Percentiles rank a stretch among this genome's conserved stretches.
Evolutionary conservation across 176 grass and related monocot genomes (phyloP).

Genomic region (Phoenix roebelenii): DNA sequence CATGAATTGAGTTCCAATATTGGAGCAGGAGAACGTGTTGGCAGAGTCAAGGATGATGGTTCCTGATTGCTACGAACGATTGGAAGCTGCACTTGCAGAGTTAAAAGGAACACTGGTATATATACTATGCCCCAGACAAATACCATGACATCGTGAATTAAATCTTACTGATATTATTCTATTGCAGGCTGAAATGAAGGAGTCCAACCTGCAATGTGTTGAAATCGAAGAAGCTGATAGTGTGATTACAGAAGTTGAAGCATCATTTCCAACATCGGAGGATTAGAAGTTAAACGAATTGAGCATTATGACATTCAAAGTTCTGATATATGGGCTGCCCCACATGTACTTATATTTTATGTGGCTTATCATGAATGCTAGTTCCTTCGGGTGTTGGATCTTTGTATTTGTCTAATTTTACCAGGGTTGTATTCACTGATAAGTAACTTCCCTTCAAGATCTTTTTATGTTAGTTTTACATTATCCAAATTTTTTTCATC

Average conservation of each 20-base stretch:
- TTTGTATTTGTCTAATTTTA: too few relatives aligned
- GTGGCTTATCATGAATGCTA: too few relatives aligned
- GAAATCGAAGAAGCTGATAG: slow-evolving; percentile 74
- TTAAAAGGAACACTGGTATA: slow-evolving; percentile 69
- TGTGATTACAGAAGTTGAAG: slow-evolving; percentile 58
- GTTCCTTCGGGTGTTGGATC: too few relatives aligned
- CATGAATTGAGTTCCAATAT: background rate
- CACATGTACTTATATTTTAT: too few relatives aligned
- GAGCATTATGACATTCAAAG: too few relatives aligned
- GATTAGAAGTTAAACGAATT: too few relatives aligned
- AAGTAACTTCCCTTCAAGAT: too few relatives aligned
- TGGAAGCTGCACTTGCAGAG: slow-evolving; percentile 75
- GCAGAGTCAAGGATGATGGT: slow-evolving; percentile 97
- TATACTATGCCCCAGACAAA: background rate
- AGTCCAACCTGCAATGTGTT: slow-evolving; percentile 50
- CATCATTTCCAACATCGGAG: slow-evolving; percentile 41
- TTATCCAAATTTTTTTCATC: too few relatives aligned
- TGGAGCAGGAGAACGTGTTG: slow-evolving; percentile 72
- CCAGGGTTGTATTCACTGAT: too few relatives aligned
- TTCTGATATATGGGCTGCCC: too few relatives aligned
- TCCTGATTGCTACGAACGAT: slow-evolving; percentile 82
- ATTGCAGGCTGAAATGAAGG: slow-evolving; percentile 68
- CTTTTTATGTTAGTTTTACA: too few relatives aligned
- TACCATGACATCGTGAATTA: too few relatives aligned
- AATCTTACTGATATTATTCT: background rate